Percentiles rank a stretch among this genome's conserved stretches.
Evolutionary conservation across 805 yeast species (phyloP).

Genomic region (Monosporozyma unispora): DNA sequence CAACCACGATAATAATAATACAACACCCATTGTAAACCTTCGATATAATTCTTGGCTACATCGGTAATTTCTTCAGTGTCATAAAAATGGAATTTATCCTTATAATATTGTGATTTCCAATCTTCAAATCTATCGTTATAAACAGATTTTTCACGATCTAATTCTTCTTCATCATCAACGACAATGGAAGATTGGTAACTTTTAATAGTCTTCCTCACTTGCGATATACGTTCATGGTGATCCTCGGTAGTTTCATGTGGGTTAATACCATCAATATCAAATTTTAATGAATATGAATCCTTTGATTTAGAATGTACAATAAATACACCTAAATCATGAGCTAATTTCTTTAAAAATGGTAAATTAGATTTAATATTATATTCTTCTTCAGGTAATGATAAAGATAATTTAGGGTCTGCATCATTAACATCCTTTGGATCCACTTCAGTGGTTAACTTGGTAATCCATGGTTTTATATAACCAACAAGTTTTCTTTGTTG

Average conservation of each 20-base stretch:
- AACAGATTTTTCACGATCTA: constrained; percentile 44
- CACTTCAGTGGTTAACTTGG: constrained; percentile 24
- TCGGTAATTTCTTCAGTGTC: constrained; percentile 52
- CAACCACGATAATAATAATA: constrained; percentile 84
- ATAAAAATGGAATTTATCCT: constrained; percentile 65
- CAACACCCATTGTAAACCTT: constrained; percentile 96
- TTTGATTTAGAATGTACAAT: constrained; percentile 54
- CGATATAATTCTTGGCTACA: constrained; percentile 71
- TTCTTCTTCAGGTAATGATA: constrained; percentile 31
- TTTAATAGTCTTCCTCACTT: constrained; percentile 47
- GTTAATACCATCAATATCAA: constrained; percentile 68
- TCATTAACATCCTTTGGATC: constrained; percentile 33
- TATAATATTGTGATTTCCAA: constrained; percentile 86
- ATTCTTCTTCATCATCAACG: constrained; percentile 48
- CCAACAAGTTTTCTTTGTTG: constrained; percentile 72
- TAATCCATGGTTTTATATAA: constrained; percentile 39
- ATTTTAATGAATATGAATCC: constrained; percentile 46
- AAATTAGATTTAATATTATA: constrained; percentile 35
- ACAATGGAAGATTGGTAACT: constrained; percentile 52
- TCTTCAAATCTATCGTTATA: constrained; percentile 64
- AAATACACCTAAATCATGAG: constrained; percentile 57
- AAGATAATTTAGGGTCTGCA: constrained; percentile 14
- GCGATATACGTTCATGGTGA: constrained; percentile 42
- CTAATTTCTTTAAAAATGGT: constrained; percentile 54
- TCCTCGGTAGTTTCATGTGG: constrained; percentile 63